phyloP scores from a whole-genome alignment of 352 stramenopile genomes.

The Globisporangium camurandrum region DNA sequence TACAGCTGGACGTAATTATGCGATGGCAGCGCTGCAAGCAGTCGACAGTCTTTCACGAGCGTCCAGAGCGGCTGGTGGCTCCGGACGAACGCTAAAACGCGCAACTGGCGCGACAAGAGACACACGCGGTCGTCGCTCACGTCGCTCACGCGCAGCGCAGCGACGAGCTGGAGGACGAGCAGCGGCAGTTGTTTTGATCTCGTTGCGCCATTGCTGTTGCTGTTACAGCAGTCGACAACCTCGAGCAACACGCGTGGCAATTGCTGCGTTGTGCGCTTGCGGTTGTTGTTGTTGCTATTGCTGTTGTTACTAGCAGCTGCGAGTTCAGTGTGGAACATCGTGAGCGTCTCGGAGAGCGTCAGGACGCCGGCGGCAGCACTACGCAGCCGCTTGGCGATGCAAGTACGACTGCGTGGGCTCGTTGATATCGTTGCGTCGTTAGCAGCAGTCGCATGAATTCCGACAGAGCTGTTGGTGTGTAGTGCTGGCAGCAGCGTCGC shows the following conservation, averaged over 20 bases:
- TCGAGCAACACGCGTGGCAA: constrained; percentile 13
- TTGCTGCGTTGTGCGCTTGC: too few relatives aligned
- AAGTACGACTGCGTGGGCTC: too few relatives aligned
- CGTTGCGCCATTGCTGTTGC: neutral
- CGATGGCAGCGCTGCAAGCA: constrained; percentile 9
- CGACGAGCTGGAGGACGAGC: constrained; percentile 19
- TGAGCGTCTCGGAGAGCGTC: constrained; percentile 14
- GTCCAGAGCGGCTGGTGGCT: constrained; percentile 22
- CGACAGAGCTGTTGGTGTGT: constrained; percentile 3
- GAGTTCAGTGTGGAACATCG: constrained; percentile 4
- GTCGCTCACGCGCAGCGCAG: constrained; percentile 23
- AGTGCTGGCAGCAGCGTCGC: constrained; percentile 1
- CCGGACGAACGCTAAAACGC: constrained; percentile 19
- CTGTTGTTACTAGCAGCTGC: neutral
- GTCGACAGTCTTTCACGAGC: constrained; percentile 29
- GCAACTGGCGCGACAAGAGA: constrained; percentile 20
- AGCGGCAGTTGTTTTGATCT: constrained; percentile 14
- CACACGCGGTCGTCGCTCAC: constrained; percentile 15
- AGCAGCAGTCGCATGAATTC: neutral
- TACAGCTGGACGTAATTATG: constrained; percentile 18
- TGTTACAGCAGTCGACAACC: constrained; percentile 5
- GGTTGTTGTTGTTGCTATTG: neutral
- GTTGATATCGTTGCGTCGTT: too few relatives aligned
- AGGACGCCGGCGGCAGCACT: constrained; percentile 6
- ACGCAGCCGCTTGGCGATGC: constrained; percentile 8